These are phyloP conservation scores for Tricholoma saponaceum DNA, from an alignment of 768 basidiomycete genomes.

Conservation along the genomic window DNA sequence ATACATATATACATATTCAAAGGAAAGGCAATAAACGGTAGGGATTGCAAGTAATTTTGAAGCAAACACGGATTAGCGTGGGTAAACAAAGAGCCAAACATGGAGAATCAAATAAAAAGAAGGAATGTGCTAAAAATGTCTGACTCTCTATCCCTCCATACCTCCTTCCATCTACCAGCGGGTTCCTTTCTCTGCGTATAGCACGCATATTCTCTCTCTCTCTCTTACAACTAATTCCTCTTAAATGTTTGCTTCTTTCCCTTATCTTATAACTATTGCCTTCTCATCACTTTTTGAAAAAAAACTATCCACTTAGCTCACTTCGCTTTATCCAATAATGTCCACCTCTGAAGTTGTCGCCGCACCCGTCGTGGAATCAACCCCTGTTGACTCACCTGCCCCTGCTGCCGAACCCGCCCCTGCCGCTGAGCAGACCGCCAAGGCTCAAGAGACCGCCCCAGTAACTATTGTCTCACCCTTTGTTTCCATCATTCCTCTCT, in stretches of 20 bases:
- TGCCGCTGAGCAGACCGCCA: conserved; percentile 54
- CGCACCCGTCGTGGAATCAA: conserved; percentile 50
- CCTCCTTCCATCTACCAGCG: conserved; percentile 52
- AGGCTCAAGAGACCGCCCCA: conserved; percentile 26
- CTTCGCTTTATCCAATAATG: conserved; percentile 69
- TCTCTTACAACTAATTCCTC: conserved; percentile 54
- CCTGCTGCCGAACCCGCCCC: conserved; percentile 37
- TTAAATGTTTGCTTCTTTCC: conserved; percentile 37
- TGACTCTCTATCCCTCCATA: conserved; percentile 47
- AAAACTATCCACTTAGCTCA: conserved; percentile 48
- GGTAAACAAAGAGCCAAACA: conserved; percentile 43
- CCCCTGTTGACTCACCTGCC: conserved; percentile 40
- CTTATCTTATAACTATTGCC: conserved; percentile 9
- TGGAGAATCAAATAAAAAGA: conserved; percentile 42
- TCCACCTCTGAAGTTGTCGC: conserved; percentile 65
- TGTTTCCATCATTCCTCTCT: not conserved
- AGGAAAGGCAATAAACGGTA: conserved; percentile 9
- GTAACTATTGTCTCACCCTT: conserved; percentile 11
- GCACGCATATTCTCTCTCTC: conserved; percentile 56
- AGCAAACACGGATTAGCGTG: conserved; percentile 28
- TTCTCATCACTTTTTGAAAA: conserved; percentile 9
- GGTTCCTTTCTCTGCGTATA: conserved; percentile 44
- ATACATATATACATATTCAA: too few species aligned
- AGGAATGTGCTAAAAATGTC: conserved; percentile 32
- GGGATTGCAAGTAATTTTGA: not conserved